Evolutionary conservation across 1,284 basidiomycete species (phyloP), one percentile per base, ranked within the genome.

Genomic region (Pascua guehoae): DNA sequence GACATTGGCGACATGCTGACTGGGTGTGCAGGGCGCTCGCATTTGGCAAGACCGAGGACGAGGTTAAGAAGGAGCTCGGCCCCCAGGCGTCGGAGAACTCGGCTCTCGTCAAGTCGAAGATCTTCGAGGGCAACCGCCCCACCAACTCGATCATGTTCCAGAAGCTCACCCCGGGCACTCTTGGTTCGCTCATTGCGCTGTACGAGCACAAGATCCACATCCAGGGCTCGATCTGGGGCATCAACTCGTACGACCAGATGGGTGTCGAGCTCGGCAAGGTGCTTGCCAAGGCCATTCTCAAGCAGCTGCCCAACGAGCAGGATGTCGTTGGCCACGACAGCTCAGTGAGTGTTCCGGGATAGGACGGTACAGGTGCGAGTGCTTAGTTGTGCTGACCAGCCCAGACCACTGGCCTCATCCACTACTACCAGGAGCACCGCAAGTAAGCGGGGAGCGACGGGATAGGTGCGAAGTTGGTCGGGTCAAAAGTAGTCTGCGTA

Each of bases 61-160:
- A 94, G 72, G 95, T 98, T 37, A 79, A 82, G 15, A 75, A 86
- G 78, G 95, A 98, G 78, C 81, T 98, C 10, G 83, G 82, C 36
- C 68, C 79, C n/a, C 86, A 90, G 24, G 75, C 84, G 0, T 83
- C 82, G 60, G 86, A 87, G 41, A 89, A 87, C 69, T 87, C 89
- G 66, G 85, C 89, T 14, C 80, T 98, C 50, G 83, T 97, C 65
- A 98, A 98, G 86, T 89, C 87, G 70, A 98, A 98, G 82, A 91
- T 98, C 64, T 98, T 98, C 74, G 91, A 92, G 76, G 95, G 96
- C 53, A 98, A 98, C 82, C 85, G 89, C 60, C 95, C 95, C 3
- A 97, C 93, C 77, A 98, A 97, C 82, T 91, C 89, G 68, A 93
- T 98, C 78, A 79, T 98, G 77, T 93, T 97, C 85, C 90, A 93